Evolutionary conservation across 2,329 filamentous ascomycete genomes (phyloP), one percentile per base, ranked within the genome.

Genomic region (Cryoendolithus antarcticus): DNA sequence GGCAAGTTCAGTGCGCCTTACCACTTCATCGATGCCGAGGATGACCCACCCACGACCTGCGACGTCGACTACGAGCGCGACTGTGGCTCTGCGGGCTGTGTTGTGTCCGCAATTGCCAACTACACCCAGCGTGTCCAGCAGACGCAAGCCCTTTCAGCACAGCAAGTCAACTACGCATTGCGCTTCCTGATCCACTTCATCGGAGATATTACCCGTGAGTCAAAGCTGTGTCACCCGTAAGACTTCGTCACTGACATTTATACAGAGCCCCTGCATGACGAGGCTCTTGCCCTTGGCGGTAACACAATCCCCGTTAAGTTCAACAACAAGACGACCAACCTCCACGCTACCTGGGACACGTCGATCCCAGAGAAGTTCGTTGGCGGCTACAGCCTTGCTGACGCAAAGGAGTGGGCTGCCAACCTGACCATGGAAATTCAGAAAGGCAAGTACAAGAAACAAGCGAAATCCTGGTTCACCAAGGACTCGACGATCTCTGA

Each of bases 111-210:
- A 4, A 68, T 75, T 35, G 62, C 67, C 2, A 75, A 75, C 49
- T 69, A 71, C 47, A 67, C 62, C 10, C 55, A 50, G 8, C 60
- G 61, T 29, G 62, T 64, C 0, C 51, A 56, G n/a, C 45, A 53
- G 34, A 49, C 46, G 3, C 43, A 33, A 32, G 39, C 41, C 13
- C 40, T 65, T 29, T 46, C 52, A 34, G 46, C 49, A 6, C 44
- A 41, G 11, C 57, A 65, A 47, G 55, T 57, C 30, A 60, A 62
- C 41, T 62, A 65, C 35, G 67, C 67, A 0, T 50, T 74, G 12
- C 62, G 64, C 41, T 72, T 68, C 56, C 54, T 74, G 38, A 57
- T 74, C 13, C 69, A 62, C 40, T 71, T 73, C 50, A 62, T 91
- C 8, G 74, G 84, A 41, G 86, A 93, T 55, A 53, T 56, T 38